A percentile compares a stretch with the other conserved stretches of the same genome.
Conservation (phyloP, 2,329 filamentous ascomycete genomes). For the Dothideomycetes sp. region DNA sequence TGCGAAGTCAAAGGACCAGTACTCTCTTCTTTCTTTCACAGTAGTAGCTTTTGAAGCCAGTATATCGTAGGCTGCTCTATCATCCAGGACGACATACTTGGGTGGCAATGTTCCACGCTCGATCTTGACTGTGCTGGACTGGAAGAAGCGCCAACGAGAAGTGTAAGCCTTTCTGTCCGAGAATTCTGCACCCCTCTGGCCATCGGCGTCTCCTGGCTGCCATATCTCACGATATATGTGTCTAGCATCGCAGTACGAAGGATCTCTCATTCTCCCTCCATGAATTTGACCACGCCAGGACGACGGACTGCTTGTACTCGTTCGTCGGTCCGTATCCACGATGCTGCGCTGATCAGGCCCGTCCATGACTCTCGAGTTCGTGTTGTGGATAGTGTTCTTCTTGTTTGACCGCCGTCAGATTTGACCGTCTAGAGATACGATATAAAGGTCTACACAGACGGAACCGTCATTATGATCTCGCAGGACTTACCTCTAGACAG, state of each 20-base stretch:
- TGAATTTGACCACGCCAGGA: too few relatives aligned
- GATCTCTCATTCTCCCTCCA: too few relatives aligned
- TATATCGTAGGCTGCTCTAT: constrained; percentile 29
- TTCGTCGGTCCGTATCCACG: too few relatives aligned
- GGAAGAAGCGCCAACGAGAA: constrained; percentile 33
- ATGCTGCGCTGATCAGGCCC: too few relatives aligned
- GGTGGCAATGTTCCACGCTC: constrained; percentile 25
- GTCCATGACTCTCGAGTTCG: too few relatives aligned
- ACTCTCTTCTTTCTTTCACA: constrained; percentile 18
- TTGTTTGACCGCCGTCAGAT: too few relatives aligned
- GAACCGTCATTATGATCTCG: too few relatives aligned
- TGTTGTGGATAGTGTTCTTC: too few relatives aligned
- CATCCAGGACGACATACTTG: constrained; percentile 33
- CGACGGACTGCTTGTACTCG: too few relatives aligned
- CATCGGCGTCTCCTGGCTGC: constrained; percentile 31
- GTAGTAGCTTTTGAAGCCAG: constrained; percentile 24
- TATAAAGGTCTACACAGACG: too few relatives aligned
- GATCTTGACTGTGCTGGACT: constrained; percentile 24
- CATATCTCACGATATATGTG: constrained; percentile 28
- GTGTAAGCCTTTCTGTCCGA: constrained; percentile 19
- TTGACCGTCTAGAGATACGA: too few relatives aligned
- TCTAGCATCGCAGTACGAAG: constrained; percentile 10
- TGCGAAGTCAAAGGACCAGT: constrained; percentile 33
- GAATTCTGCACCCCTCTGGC: constrained; percentile 23
- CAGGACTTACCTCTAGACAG: too few relatives aligned